These are phyloP conservation scores for Botrytis medusae DNA, from an alignment of 2,329 filamentous ascomycete species.

Conservation along the genomic window DNA sequence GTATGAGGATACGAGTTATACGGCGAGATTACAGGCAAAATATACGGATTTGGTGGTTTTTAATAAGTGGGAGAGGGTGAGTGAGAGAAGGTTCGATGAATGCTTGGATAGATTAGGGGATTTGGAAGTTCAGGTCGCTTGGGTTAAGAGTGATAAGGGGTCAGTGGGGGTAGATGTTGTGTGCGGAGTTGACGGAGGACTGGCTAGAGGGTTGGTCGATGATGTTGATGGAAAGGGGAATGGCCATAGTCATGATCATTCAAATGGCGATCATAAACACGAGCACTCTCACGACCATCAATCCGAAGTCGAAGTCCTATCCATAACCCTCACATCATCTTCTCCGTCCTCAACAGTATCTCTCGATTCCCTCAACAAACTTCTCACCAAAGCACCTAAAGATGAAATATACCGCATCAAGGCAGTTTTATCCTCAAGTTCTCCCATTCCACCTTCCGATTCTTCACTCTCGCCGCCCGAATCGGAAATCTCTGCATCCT, in stretches of 20 bases:
- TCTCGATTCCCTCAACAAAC: constrained; percentile 27
- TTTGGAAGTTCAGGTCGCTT: constrained; percentile 65
- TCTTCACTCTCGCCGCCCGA: constrained; percentile 42
- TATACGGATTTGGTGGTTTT: constrained; percentile 73
- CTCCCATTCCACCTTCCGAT: constrained; percentile 52
- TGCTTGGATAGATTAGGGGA: constrained; percentile 67
- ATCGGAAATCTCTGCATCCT: constrained; percentile 27
- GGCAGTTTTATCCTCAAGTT: constrained; percentile 55
- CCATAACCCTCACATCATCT: constrained; percentile 58
- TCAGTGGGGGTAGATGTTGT: constrained; percentile 75
- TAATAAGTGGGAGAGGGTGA: constrained; percentile 69
- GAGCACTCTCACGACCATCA: constrained; percentile 59
- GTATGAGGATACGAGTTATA: constrained; percentile 69
- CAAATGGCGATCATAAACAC: constrained; percentile 27
- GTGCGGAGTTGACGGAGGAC: constrained; percentile 82
- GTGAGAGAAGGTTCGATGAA: constrained; percentile 61
- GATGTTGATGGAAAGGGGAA: constrained; percentile 32
- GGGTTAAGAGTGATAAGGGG: constrained; percentile 82
- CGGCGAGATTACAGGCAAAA: constrained; percentile 68
- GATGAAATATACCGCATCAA: constrained; percentile 98
- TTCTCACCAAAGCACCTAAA: constrained; percentile 76
- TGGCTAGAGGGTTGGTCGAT: constrained; percentile 59
- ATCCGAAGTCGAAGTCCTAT: constrained; percentile 86
- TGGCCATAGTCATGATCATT: constrained; percentile 49
- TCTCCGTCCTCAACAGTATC: constrained; percentile 1